A percentile compares a stretch with the other conserved stretches of the same genome.
These are phyloP conservation scores for Colletotrichum sp. DNA, from an alignment of 2,329 filamentous ascomycete genomes.

Conservation along the genomic window DNA sequence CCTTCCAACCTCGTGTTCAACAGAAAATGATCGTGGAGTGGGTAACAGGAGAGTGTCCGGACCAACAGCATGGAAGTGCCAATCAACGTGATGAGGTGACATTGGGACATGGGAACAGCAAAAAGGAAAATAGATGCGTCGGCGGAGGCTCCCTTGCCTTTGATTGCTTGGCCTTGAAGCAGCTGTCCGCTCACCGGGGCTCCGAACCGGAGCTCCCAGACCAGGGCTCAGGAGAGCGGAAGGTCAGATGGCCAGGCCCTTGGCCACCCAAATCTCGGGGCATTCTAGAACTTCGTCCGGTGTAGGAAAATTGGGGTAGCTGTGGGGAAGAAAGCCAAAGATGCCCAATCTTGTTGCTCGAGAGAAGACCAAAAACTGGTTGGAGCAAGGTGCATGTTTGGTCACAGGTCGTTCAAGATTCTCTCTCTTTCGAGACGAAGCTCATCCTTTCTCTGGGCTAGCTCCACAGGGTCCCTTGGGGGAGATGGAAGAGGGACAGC, in stretches of 20 bases:
- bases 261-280: neutral
- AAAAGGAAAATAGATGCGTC: neutral
- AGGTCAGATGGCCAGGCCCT: neutral
- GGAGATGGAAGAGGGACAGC: neutral
- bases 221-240: neutral
- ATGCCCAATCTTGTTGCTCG: slow-evolving; percentile 2
- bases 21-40: neutral
- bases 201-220: neutral
- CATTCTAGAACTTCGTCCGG: slow-evolving; percentile 11
- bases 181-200: neutral
- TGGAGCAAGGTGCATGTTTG: neutral
- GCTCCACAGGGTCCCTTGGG: neutral
- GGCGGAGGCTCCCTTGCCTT: neutral
- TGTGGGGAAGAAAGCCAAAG: neutral
- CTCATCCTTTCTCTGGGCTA: neutral
- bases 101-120: neutral
- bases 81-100: slow-evolving; percentile 3
- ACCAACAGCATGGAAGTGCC: neutral
- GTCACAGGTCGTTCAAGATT: slow-evolving; percentile 4
- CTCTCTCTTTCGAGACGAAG: neutral
- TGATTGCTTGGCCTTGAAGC: neutral
- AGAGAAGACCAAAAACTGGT: neutral
- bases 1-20: slow-evolving; percentile 3
- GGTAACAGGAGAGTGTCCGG: neutral
- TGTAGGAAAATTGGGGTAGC: slow-evolving; percentile 2